Base-by-base conservation (phyloP, 352 stramenopile species). In the Phytophthora citrophthora region DNA sequence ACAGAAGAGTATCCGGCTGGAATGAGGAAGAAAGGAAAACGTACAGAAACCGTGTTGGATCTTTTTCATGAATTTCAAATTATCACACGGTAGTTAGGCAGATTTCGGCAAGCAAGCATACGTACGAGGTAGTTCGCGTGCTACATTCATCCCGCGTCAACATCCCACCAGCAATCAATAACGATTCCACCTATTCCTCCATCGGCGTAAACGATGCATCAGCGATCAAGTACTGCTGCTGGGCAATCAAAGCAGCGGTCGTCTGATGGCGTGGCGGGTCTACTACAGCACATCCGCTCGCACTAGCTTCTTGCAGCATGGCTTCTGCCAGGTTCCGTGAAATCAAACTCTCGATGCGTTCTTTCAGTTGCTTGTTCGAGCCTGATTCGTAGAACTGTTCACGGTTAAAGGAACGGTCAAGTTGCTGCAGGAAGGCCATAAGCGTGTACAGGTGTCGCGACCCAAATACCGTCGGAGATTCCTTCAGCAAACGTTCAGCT, bases 361-460 rank as follows among this genome's bases (percentile, higher is more conserved):
- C 57, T 48, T 89, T 86, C 9, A 89, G 56, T 48, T 84, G 73
- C n/a, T 65, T 47, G 43, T 89, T 88, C 4, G 57, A 70, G 11
- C 68, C 54, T 27, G 65, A 67, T 8, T 70, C 55, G 53, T 78
- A 76, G 40, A 89, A 89, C 27, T 80, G 53, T 20, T 71, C 53
- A n/a, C 61, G 57, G 41, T 90, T 79, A 67, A 94, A 91, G 20
- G 83, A 76, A 40, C 83, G 81, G 36, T 92, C 79, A 27, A 91
- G 68, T 43, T 81, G 72, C 56, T 84, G 70, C 8, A 94, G 43
- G 26, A 88, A 92, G 11, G 70, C 71, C 71, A 91, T 76, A 10
- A 93, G 54, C 2, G 74, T 77, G 58, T 88, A 89, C 9, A 94
- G 51, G 29, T 91, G 78, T 36, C 70, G 69, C 15, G 78, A 75